Evolutionary conservation across 2,329 filamentous ascomycete species (phyloP).

Genomic region (Hypoxylon sp.): DNA sequence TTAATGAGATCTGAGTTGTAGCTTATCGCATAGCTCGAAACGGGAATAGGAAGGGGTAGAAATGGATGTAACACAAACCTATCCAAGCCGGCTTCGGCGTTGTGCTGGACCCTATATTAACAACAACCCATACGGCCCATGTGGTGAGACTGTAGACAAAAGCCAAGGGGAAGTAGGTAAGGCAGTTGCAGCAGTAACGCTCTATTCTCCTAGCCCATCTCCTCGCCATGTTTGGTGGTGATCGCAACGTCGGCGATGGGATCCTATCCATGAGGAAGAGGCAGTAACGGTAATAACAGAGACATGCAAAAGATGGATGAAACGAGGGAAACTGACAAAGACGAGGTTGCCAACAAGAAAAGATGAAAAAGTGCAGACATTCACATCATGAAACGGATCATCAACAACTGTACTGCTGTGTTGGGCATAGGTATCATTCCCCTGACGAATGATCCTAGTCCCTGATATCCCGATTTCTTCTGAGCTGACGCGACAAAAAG

Average conservation of each 20-base stretch:
- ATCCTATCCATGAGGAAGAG: constrained; percentile 48
- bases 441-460: constrained; percentile 31
- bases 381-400: constrained; percentile 43
- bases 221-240: constrained; percentile 65
- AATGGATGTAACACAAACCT: constrained; percentile 60
- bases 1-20: background rate
- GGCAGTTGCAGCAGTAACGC: constrained; percentile 83
- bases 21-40: constrained; percentile 17
- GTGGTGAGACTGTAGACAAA: constrained; percentile 93
- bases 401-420: constrained; percentile 20
- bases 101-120: constrained; percentile 76
- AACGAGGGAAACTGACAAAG: constrained; percentile 28
- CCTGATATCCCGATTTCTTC: constrained; percentile 5
- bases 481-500: constrained; percentile 31
- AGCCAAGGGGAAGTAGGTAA: constrained; percentile 86
- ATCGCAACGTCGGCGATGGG: constrained; percentile 46
- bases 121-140: constrained; percentile 92
- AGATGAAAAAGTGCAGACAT: constrained; percentile 14
- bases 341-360: constrained; percentile 19
- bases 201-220: constrained; percentile 80
- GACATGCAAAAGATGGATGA: background rate
- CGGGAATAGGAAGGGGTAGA: background rate
- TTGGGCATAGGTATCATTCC: constrained; percentile 15
- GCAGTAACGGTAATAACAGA: constrained; percentile 1
- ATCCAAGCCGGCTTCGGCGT: constrained; percentile 69